Evolutionary conservation across 768 basidiomycete species (phyloP).

Genomic region (Gymnopilus dilepis): DNA sequence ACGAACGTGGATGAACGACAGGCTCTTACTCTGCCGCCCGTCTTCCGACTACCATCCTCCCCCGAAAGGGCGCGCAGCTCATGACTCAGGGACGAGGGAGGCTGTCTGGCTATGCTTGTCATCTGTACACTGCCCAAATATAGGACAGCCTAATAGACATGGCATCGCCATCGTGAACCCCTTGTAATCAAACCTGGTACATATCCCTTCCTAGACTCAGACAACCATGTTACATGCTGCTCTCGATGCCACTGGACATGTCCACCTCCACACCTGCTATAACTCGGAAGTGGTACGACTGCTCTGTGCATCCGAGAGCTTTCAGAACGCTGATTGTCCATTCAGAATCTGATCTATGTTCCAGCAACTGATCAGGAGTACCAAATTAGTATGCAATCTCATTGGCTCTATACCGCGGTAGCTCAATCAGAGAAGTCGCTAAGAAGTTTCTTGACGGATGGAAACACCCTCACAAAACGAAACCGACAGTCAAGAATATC

Average conservation of each 20-base stretch:
- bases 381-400: constrained; percentile 21
- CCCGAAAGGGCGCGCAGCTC: not conserved
- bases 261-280: constrained; percentile 30
- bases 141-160: constrained; percentile 7
- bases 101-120: not conserved
- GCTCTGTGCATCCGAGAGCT: not conserved
- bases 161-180: constrained; percentile 4
- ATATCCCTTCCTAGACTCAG: not conserved
- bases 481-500: constrained; percentile 29
- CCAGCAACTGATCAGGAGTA: constrained; percentile 27
- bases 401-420: not conserved
- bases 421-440: constrained; percentile 23
- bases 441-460: constrained; percentile 31
- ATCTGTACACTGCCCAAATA: constrained; percentile 10
- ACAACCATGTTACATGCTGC: constrained; percentile 29
- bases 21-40: not conserved
- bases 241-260: constrained; percentile 31
- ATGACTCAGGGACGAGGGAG: not conserved
- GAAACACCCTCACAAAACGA: constrained; percentile 29
- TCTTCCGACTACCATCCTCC: not conserved
- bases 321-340: not conserved
- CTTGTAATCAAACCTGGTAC: not conserved
- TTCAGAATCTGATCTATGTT: constrained; percentile 32
- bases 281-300: constrained; percentile 25
- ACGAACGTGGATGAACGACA: not conserved